Evolutionary conservation across 805 yeast species (phyloP).

Genomic region (Tetrapisispora nanseiensis): DNA sequence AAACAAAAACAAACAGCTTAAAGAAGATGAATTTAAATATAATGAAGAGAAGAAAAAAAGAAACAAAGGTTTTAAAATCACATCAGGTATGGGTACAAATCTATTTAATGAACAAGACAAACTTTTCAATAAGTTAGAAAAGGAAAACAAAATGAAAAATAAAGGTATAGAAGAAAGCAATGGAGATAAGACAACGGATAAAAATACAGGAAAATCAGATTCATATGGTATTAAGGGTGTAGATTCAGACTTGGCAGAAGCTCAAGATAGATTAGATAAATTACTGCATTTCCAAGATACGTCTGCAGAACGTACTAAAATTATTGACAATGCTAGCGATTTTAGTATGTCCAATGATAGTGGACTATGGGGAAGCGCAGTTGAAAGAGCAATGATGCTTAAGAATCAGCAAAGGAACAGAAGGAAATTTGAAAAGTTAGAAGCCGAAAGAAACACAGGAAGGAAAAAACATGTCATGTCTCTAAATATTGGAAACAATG

Average conservation of each 20-base stretch:
- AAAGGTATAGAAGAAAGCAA: conserved; percentile 18
- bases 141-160: conserved; percentile 32
- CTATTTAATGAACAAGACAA: conserved; percentile 60
- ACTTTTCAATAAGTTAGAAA: conserved; percentile 51
- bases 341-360: conserved; percentile 42
- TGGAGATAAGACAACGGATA: conserved; percentile 24
- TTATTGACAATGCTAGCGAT: conserved; percentile 89
- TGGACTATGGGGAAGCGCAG: conserved; percentile 72
- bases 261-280: conserved; percentile 65
- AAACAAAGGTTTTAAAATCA: conserved; percentile 38
- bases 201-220: conserved; percentile 30
- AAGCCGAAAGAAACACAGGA: conserved; percentile 54
- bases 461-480: conserved; percentile 61
- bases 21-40: conserved; percentile 9
- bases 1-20: conserved; percentile 12
- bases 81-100: conserved; percentile 54
- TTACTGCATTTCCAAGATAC: conserved; percentile 74
- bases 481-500: conserved; percentile 64
- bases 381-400: conserved; percentile 78
- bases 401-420: conserved; percentile 75
- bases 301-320: conserved; percentile 81
- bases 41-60: conserved; percentile 27
- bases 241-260: conserved; percentile 49
- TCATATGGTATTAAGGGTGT: background rate
- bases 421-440: conserved; percentile 52